phyloP scores from a whole-genome alignment of 2,329 filamentous ascomycete species.

The Sodiomyces alkalinus region DNA sequence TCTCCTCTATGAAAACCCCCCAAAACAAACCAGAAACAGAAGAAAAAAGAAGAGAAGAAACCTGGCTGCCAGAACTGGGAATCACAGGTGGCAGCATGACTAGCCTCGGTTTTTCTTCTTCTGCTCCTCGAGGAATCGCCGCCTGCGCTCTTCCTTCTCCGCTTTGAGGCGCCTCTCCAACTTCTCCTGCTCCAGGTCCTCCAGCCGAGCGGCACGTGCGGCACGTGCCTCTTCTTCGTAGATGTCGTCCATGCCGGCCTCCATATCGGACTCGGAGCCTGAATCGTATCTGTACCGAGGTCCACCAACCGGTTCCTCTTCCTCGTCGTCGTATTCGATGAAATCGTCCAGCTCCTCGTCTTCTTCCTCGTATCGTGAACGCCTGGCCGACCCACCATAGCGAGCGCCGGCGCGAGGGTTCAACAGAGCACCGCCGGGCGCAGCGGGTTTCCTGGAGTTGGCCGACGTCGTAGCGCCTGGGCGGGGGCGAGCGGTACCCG shows the following conservation, averaged over 20 bases:
- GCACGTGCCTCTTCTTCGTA: conserved; percentile 55
- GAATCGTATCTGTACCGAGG: conserved; percentile 41
- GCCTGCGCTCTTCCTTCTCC: conserved; percentile 44
- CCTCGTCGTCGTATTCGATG: conserved; percentile 45
- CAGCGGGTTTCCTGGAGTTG: conserved; percentile 16
- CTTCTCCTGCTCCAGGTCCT: conserved; percentile 50
- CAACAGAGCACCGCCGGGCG: conserved; percentile 26
- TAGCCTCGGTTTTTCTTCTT: no score
- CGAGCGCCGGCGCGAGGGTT: conserved; percentile 10
- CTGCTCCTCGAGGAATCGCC: conserved; percentile 17
- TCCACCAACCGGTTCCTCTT: conserved; percentile 21
- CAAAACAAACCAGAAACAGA: no score
- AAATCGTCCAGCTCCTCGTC: conserved; percentile 49
- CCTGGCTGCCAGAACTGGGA: no score
- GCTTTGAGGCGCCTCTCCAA: conserved; percentile 46
- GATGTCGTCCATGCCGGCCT: conserved; percentile 59
- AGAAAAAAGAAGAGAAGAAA: no score
- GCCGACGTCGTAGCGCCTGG: conserved; percentile 20
- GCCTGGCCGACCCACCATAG: conserved; percentile 13
- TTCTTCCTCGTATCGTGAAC: conserved; percentile 35
- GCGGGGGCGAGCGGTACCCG: conserved; percentile 47
- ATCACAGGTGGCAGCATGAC: not conserved
- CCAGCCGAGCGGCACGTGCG: conserved; percentile 44
- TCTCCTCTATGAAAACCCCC: no score
- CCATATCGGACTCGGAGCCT: conserved; percentile 62